Percentiles rank a stretch among this genome's conserved stretches.
phyloP scores from a whole-genome alignment of 2,329 filamentous ascomycete species.

The Fusarium mundagurra region DNA sequence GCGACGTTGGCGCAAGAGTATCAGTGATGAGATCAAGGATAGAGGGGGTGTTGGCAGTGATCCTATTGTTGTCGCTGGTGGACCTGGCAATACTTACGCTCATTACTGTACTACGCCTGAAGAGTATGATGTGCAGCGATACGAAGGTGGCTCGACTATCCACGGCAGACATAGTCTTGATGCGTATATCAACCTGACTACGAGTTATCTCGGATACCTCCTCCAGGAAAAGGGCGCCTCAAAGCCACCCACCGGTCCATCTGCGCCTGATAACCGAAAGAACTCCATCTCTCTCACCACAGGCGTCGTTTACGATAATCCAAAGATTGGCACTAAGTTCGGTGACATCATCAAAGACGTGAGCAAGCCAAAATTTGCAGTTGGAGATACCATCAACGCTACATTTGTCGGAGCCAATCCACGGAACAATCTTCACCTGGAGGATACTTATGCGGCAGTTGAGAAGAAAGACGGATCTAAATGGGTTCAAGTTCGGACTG shows the following conservation, averaged over 20 bases:
- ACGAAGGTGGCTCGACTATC: conserved; percentile 1
- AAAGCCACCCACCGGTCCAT: background rate
- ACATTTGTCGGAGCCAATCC: conserved; percentile 1
- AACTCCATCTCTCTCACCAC: background rate
- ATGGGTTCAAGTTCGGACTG: background rate
- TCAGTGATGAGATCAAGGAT: background rate
- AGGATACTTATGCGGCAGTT: background rate
- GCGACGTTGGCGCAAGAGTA: background rate
- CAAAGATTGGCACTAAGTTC: background rate
- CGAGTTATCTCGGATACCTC: background rate
- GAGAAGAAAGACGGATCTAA: background rate
- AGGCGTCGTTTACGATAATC: conserved; percentile 7
- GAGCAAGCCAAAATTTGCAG: background rate
- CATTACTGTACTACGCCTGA: conserved; percentile 11
- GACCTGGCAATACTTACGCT: background rate
- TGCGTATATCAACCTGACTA: background rate
- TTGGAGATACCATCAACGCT: background rate
- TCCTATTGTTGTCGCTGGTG: conserved; percentile 6
- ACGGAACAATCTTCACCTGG: background rate
- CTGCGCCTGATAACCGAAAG: background rate
- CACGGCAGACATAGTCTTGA: conserved; percentile 3
- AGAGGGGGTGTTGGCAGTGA: background rate
- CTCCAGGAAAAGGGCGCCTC: background rate
- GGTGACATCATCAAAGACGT: background rate
- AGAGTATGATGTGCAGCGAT: conserved; percentile 4